Evolutionary conservation across 805 yeast genomes (phyloP).

Genomic region (Candida awuae): DNA sequence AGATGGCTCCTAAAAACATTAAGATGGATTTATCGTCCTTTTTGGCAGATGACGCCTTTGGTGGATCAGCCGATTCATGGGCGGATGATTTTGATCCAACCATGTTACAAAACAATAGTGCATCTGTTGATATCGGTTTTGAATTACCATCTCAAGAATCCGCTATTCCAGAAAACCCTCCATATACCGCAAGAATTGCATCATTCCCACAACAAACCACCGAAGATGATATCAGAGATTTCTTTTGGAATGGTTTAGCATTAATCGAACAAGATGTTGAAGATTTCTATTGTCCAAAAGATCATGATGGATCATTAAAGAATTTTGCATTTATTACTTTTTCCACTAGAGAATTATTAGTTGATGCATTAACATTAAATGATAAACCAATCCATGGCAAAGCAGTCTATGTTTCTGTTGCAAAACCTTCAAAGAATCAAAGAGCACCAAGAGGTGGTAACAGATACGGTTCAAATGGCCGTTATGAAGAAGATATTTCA

Average conservation of each 20-base stretch:
- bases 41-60: slow-evolving; percentile 66
- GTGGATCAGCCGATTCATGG: slow-evolving; percentile 58
- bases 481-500: slow-evolving; percentile 32
- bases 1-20: slow-evolving; percentile 50
- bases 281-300: slow-evolving; percentile 68
- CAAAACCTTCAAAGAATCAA: slow-evolving; percentile 46
- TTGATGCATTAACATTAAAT: slow-evolving; percentile 42
- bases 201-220: slow-evolving; percentile 76
- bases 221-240: slow-evolving; percentile 55
- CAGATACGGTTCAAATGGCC: background rate
- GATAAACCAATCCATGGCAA: slow-evolving; percentile 40
- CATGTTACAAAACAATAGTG: slow-evolving; percentile 7
- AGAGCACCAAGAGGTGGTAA: slow-evolving; percentile 19
- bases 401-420: slow-evolving; percentile 47
- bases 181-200: slow-evolving; percentile 82
- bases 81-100: slow-evolving; percentile 69
- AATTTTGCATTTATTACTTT: slow-evolving; percentile 52
- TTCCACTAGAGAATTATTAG: slow-evolving; percentile 36
- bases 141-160: slow-evolving; percentile 15
- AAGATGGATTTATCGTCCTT: slow-evolving; percentile 86
- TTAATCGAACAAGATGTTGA: slow-evolving; percentile 44
- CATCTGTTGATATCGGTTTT: slow-evolving; percentile 9
- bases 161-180: slow-evolving; percentile 82
- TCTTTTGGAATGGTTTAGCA: slow-evolving; percentile 47
- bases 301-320: slow-evolving; percentile 52